Evolutionary conservation across 2,329 filamentous ascomycete species (phyloP), one percentile per base, ranked within the genome.

Genomic region (Lecanicillium sp.): DNA sequence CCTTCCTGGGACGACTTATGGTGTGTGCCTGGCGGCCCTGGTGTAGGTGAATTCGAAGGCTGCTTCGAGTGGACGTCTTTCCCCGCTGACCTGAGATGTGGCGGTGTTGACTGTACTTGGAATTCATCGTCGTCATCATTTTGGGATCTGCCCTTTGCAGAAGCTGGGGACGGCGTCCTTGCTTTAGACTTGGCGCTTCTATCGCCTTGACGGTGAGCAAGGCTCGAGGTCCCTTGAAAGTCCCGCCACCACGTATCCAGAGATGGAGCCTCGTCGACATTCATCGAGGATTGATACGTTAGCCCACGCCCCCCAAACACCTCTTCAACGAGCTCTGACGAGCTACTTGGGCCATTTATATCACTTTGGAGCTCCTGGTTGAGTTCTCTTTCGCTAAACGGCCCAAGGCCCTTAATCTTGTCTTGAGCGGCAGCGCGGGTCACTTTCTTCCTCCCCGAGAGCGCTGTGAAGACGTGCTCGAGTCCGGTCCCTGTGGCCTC

Each of bases 401-500:
- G 61, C 0, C 66, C 70, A 4, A 79, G 62, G 0, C 73, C 74
- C 27, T 65, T 69, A 8, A 79, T 60, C 28, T 65, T 69, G 5
- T 63, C 63, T 33, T 69, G 66, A 4, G 71, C 71, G 4, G 52
- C 51, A 4, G 59, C 51, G 37, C 72, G 62, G 4, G 62, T 61
- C 5, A 67, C 51, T 43, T 64, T 71, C 31, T 66, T 67, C 44
- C 69, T 72, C 0, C 66, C 64, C 3, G 69, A 65, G 3, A 77
- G 54, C 5, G 62, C 48, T 22, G 68, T 68, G 52, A 78, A 79
- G 9, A 76, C 60, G 44, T 72, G 61, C 42, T 77, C 74, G 8
- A 77, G 52, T 0, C 72, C 68, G 0, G 60, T 69, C 3, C 71
- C 70, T 37, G 66, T 63, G 2, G 65, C 62, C 42, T 72, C 71